These are phyloP conservation scores for Yamagishiella unicocca DNA, from an alignment of 139 green algal genomes.

Conservation along the genomic window DNA sequence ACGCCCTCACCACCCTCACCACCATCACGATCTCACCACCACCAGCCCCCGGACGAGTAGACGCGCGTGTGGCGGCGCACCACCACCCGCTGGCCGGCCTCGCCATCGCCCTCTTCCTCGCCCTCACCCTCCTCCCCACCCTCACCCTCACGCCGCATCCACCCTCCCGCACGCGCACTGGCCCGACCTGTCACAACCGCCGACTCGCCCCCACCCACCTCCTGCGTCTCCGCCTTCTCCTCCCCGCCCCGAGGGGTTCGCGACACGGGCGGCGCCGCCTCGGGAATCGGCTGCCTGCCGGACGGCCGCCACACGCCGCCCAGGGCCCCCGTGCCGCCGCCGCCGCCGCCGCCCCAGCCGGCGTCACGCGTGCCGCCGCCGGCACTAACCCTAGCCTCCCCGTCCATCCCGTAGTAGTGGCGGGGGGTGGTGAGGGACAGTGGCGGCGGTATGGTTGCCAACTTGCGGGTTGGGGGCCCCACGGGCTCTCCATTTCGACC, in stretches of 20 bases:
- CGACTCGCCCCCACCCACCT: not conserved
- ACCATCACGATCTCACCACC: too few species aligned
- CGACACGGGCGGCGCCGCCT: not conserved
- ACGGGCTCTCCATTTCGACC: too few species aligned
- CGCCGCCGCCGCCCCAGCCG: not conserved
- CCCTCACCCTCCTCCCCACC: not conserved
- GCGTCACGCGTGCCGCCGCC: not conserved
- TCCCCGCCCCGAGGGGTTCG: not conserved
- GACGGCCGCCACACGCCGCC: slow-evolving; percentile 1
- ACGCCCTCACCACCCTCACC: too few species aligned
- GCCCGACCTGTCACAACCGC: not conserved
- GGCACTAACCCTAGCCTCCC: not conserved
- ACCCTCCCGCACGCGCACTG: not conserved
- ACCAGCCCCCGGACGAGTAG: too few species aligned
- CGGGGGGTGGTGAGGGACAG: too few species aligned
- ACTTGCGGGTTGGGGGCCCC: too few species aligned
- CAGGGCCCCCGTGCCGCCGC: not conserved
- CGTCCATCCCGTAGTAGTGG: too few species aligned
- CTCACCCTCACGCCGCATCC: not conserved
- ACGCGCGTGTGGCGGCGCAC: too few species aligned
- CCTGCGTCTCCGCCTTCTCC: slow-evolving; percentile 9
- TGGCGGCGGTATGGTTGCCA: too few species aligned
- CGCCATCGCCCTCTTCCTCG: not conserved
- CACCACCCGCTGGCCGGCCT: not conserved
- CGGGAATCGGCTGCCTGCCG: slow-evolving; percentile 16